Evolutionary conservation across 2,329 filamentous ascomycete genomes (phyloP), one percentile per base, ranked within the genome.

Genomic region (Trichoderma hamatum): DNA sequence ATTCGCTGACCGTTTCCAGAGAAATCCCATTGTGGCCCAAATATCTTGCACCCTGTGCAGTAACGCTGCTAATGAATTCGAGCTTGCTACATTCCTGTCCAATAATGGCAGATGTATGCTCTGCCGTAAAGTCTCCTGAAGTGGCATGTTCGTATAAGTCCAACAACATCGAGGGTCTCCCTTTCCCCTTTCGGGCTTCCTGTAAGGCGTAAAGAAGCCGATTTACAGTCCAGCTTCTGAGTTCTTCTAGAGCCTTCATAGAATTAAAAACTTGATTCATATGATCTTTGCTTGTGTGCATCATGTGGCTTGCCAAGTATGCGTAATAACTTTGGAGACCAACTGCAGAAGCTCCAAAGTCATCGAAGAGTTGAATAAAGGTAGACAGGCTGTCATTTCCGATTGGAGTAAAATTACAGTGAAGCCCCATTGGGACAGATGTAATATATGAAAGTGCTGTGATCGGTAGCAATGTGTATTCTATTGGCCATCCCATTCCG

Each of bases 1-100:
- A 51, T 0, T 60, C 10, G 13, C 3, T 43, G 13, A 67, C 19
- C 9, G 51, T 52, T 0, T 49, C 54, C 0, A 63, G 39, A 26
- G 69, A 61, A 3, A 70, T 43, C 0, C 67, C 72, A 13, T 74
- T 74, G 51, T 70, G 55, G 2, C 72, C 69, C 3, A 74, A 62
- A 24, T 74, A 74, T 5, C 60, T 39, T 11, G 72, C 71, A 3
- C 71, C 72, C 1, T 16, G 6, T 6, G 62, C 26, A 46, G 24
- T 24, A 13, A 32, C 36, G 10, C 5, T 56, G 1, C 51, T 3
- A 2, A 74, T 39, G 19, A 74, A 67, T 2, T 36, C 43, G 13
- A 74, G 69, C 32, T 73, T 74, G 11, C 69, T 49, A 0, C 26
- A 70, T 59, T 73, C 72, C 32, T 70, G 69, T 1, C 51, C 58